Evolutionary conservation across 495 filamentous ascomycete genomes (phyloP).

Genomic region (Neurospora sp.): DNA sequence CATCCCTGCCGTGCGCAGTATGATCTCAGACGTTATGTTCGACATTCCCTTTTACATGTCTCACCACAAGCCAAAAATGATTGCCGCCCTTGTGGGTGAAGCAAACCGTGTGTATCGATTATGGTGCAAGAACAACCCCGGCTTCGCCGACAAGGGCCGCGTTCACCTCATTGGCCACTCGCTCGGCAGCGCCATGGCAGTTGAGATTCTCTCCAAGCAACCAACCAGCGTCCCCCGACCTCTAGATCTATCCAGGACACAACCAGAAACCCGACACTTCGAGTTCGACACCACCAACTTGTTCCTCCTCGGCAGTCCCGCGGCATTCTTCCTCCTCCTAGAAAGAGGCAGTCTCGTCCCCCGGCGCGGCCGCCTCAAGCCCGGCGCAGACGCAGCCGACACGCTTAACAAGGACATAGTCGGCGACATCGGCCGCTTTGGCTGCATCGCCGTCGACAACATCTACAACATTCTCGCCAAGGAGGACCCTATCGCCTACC

Average conservation of each 20-base stretch:
- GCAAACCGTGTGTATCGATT: conserved; percentile 88
- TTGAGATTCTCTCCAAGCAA: conserved; percentile 84
- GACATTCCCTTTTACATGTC: conserved; percentile 97
- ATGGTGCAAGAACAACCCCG: conserved; percentile 87
- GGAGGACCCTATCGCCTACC: conserved; percentile 71
- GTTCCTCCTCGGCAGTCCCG: conserved; percentile 87
- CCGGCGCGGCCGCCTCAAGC: conserved; percentile 63
- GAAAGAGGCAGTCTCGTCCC: conserved; percentile 76
- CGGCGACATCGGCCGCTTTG: conserved; percentile 68
- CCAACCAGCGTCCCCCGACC: conserved; percentile 49
- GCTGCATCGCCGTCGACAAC: conserved; percentile 89
- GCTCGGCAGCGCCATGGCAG: conserved; percentile 82
- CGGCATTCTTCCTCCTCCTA: conserved; percentile 84
- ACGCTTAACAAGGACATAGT: conserved; percentile 54
- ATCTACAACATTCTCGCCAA: conserved; percentile 81
- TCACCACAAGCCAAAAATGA: conserved; percentile 91
- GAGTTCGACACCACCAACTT: conserved; percentile 85
- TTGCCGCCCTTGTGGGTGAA: conserved; percentile 76
- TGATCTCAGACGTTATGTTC: conserved; percentile 95
- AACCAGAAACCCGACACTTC: conserved; percentile 53
- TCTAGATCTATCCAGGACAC: conserved; percentile 39
- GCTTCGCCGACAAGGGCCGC: conserved; percentile 66
- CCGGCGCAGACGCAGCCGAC: conserved; percentile 52
- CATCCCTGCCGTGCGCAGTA: conserved; percentile 75
- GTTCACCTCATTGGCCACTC: conserved; percentile 93